A percentile compares a stretch with the other conserved stretches of the same genome.
phyloP scores from a whole-genome alignment of 306 rosid genomes.

The Acacia confusa region DNA sequence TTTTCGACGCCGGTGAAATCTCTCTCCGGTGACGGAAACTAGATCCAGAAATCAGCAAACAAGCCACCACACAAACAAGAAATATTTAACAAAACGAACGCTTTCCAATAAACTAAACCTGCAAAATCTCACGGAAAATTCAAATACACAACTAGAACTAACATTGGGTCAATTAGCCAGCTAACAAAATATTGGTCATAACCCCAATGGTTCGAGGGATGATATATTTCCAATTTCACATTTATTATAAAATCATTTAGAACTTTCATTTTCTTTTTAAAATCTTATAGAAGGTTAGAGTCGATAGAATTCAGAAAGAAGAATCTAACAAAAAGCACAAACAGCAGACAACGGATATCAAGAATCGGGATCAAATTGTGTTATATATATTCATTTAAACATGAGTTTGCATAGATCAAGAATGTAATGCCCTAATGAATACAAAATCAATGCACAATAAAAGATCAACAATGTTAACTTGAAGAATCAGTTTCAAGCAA shows the following conservation, averaged over 20 bases:
- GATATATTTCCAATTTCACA: too few relatives aligned
- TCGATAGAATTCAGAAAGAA: too few relatives aligned
- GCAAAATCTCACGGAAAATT: neutral
- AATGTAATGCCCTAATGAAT: neutral
- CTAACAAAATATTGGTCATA: too few relatives aligned
- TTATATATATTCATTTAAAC: neutral
- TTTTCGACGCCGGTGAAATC: too few relatives aligned
- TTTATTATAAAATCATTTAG: too few relatives aligned
- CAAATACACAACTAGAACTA: neutral
- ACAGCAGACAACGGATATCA: neutral
- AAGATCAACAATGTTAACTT: neutral
- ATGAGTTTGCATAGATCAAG: neutral
- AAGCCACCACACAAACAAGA: neutral
- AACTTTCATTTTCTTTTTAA: too few relatives aligned
- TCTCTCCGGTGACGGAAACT: too few relatives aligned
- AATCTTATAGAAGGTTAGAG: too few relatives aligned
- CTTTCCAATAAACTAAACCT: neutral
- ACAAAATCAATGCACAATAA: neutral
- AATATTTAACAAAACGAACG: neutral
- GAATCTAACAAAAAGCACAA: neutral
- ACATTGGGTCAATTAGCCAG: neutral
- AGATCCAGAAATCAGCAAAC: neutral
- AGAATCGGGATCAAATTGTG: neutral
- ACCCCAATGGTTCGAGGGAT: too few relatives aligned
- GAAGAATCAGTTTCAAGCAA: constrained; percentile 28